phyloP scores from a whole-genome alignment of 108 stramenopile genomes.

The Nannochloropsis gaditana region DNA sequence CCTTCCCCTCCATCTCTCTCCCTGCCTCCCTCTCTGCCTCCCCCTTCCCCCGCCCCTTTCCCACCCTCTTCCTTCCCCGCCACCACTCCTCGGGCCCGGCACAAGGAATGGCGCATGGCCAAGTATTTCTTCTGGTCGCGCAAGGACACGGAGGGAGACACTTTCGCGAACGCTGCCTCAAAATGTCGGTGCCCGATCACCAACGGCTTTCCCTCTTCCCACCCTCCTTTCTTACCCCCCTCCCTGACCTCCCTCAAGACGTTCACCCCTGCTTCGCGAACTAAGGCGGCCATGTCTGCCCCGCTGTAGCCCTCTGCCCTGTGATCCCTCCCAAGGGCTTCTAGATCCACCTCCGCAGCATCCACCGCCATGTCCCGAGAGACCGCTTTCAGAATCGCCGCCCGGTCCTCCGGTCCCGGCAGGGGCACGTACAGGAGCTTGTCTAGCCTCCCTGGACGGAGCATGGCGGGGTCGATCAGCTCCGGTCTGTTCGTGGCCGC shows the following conservation, averaged over 20 bases:
- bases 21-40: neutral
- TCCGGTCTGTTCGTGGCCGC: conserved; percentile 60
- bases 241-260: conserved; percentile 48
- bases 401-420: conserved; percentile 50
- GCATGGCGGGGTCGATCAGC: conserved; percentile 63
- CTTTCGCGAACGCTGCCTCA: conserved; percentile 36
- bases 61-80: neutral
- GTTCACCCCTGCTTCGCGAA: conserved; percentile 58
- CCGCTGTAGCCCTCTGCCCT: conserved; percentile 58
- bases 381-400: conserved; percentile 47
- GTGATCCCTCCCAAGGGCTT: conserved; percentile 37
- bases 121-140: conserved; percentile 32
- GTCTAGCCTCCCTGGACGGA: conserved; percentile 59
- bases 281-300: conserved; percentile 57
- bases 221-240: conserved; percentile 18
- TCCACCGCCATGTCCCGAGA: conserved; percentile 30
- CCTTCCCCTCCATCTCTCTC: neutral
- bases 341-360: conserved; percentile 43
- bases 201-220: neutral
- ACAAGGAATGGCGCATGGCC: conserved; percentile 29
- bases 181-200: conserved; percentile 24
- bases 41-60: neutral
- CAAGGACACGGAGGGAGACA: conserved; percentile 31
- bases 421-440: conserved; percentile 55
- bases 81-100: conserved; percentile 30